Evolutionary conservation across 805 yeast species (phyloP), one percentile per base, ranked within the genome.

Genomic region (Candida anglica): DNA sequence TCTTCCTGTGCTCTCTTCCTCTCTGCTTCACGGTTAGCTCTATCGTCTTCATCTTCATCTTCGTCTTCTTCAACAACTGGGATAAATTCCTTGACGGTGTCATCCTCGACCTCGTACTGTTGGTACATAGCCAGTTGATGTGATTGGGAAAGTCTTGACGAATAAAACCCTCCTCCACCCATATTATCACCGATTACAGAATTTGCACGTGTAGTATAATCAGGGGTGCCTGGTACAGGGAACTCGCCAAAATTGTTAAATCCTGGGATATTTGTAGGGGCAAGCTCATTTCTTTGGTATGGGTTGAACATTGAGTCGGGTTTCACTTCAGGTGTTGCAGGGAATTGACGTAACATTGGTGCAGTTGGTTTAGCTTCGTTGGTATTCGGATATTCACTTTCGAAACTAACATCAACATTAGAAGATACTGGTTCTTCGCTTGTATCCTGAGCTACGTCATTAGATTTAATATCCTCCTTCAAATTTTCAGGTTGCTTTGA

Each of bases 21-120:
- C 15, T 65, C 69, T 13, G 60, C 67, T 16, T 69, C 67, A 15
- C 64, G 73, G 17, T 63, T 65, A 27, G 58, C 67, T n/a, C 57
- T 63, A 27, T 63, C 62, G 27, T 69, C 75, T 20, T 69, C 75
- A 14, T 68, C 75, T 13, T 68, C 75, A 2, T 74, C 80, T 27
- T 54, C 69, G 11, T 66, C 69, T 33, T 66, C 71, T 30, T 65
- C 71, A 2, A 54, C 64, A 2, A 63, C 52, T 2, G 71, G 69
- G 15, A 65, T 53, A 36, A 66, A 66, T 36, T 63, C 71, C 26
- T 51, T 44, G 8, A 66, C 73, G 1, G 71, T 65, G 39, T 66
- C 73, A 41, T 66, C 73, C 31, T 58, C 55, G 18, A 66, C 71
- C 38, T 66, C 71, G 34, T 66, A 66, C 33, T 66, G 70, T 40